These are phyloP conservation scores for Malassezia dermatis DNA, from an alignment of 1,284 basidiomycete genomes.

Conservation along the genomic window DNA sequence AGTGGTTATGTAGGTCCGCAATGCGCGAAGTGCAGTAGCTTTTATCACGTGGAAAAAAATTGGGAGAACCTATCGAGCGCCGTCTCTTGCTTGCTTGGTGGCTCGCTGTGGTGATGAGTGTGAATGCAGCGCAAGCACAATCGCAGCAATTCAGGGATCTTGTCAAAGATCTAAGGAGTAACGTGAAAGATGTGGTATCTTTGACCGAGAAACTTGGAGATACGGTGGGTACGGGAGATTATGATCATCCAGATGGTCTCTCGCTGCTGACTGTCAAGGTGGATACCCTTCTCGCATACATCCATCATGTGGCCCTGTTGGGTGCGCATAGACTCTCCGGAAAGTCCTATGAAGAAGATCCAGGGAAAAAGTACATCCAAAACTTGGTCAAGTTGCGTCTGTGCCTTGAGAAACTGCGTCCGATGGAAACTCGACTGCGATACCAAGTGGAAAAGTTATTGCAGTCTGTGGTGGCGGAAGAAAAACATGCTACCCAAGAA, in stretches of 20 bases:
- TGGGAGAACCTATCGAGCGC: not conserved
- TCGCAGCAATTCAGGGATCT: not conserved
- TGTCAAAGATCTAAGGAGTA: not conserved
- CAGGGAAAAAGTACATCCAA: conserved; percentile 22
- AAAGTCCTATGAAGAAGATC: conserved; percentile 18
- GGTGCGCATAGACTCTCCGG: conserved; percentile 27
- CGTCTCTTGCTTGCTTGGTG: not conserved
- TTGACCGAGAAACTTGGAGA: conserved; percentile 3
- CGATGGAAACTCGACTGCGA: conserved; percentile 70
- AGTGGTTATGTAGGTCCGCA: not conserved
- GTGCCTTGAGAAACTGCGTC: conserved; percentile 51
- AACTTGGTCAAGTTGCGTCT: conserved; percentile 31
- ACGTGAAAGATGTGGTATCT: not conserved
- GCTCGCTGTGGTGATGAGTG: not conserved
- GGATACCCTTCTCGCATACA: conserved; percentile 70
- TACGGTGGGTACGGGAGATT: not conserved
- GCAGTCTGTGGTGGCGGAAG: conserved; percentile 25
- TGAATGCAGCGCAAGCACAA: not conserved
- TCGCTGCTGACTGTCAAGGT: conserved; percentile 83
- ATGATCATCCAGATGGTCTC: conserved; percentile 58
- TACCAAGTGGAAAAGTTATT: conserved; percentile 83
- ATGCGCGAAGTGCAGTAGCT: not conserved
- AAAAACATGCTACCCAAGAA: not conserved
- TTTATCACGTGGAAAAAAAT: conserved; percentile 9
- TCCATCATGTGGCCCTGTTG: conserved; percentile 68